Percentiles rank a stretch among this genome's conserved stretches.
Conservation (phyloP, 2,329 filamentous ascomycete species). For the Alternaria sp. region DNA sequence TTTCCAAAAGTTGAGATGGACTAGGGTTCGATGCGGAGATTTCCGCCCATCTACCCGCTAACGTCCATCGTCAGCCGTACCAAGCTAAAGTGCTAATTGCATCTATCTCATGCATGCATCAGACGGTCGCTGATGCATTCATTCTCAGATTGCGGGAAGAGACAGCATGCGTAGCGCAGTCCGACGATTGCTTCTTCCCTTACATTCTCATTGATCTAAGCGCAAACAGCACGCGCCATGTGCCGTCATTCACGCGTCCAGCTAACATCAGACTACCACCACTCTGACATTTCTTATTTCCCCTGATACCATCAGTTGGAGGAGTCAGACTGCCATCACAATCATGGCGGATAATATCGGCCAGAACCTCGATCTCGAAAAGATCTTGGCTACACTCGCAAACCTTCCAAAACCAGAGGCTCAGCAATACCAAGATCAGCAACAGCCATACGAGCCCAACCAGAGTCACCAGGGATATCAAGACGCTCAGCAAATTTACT, state of each 20-base stretch:
- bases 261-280: neutral
- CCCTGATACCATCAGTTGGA: neutral
- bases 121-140: neutral
- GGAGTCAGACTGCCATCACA: neutral
- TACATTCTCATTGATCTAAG: constrained; percentile 14
- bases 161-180: neutral
- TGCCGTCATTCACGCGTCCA: constrained; percentile 4
- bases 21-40: constrained; percentile 41
- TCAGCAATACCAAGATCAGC: constrained; percentile 22
- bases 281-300: neutral
- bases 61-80: constrained; percentile 19
- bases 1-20: constrained; percentile 45
- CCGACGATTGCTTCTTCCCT: constrained; percentile 9
- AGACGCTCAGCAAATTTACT: constrained; percentile 6
- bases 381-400: constrained; percentile 48
- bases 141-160: too few relatives aligned
- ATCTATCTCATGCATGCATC: neutral
- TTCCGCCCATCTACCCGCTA: constrained; percentile 27
- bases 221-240: constrained; percentile 24
- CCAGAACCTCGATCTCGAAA: constrained; percentile 43
- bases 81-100: neutral
- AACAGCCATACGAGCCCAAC: constrained; percentile 11
- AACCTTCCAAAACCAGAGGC: constrained; percentile 34
- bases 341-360: constrained; percentile 44
- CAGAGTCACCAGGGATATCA: constrained; percentile 17